Percentiles rank a stretch among this genome's conserved stretches.
phyloP scores from a whole-genome alignment of 2,329 filamentous ascomycete genomes.

The Pleurostoma richardsiae region DNA sequence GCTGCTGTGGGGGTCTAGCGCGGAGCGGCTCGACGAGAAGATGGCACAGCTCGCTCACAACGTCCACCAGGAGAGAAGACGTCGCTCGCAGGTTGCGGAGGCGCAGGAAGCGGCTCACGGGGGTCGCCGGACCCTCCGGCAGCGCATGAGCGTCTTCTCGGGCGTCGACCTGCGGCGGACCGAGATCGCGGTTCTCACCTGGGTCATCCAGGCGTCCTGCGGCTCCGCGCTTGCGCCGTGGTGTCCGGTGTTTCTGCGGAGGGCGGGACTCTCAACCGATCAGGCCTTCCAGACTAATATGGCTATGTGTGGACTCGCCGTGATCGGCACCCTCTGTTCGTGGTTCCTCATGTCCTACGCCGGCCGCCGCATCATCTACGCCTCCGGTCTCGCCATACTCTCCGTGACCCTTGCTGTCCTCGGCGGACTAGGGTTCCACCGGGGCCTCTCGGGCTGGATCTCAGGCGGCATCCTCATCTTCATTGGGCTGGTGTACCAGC shows the following conservation, averaged over 20 bases:
- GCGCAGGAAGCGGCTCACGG: background rate
- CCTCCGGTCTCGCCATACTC: background rate
- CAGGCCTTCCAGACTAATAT: background rate
- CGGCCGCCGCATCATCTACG: background rate
- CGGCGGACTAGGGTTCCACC: background rate
- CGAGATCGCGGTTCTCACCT: background rate
- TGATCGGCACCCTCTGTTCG: background rate
- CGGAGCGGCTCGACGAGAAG: background rate
- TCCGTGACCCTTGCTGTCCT: background rate
- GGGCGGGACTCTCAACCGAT: background rate
- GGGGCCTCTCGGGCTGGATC: background rate
- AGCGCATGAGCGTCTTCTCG: background rate
- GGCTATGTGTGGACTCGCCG: background rate
- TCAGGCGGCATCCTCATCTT: background rate
- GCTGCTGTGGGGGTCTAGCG: background rate
- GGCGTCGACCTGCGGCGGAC: background rate
- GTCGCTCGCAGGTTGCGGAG: background rate
- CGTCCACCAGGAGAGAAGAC: background rate
- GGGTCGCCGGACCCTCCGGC: background rate
- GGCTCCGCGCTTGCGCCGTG: background rate
- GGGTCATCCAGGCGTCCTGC: background rate
- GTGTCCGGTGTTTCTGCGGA: background rate
- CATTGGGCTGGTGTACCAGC: background rate
- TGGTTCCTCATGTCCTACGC: background rate
- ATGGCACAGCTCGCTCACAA: background rate